These are phyloP conservation scores for Thymus mandschuricus DNA, from an alignment of 257 asterid genomes.

Conservation along the genomic window DNA sequence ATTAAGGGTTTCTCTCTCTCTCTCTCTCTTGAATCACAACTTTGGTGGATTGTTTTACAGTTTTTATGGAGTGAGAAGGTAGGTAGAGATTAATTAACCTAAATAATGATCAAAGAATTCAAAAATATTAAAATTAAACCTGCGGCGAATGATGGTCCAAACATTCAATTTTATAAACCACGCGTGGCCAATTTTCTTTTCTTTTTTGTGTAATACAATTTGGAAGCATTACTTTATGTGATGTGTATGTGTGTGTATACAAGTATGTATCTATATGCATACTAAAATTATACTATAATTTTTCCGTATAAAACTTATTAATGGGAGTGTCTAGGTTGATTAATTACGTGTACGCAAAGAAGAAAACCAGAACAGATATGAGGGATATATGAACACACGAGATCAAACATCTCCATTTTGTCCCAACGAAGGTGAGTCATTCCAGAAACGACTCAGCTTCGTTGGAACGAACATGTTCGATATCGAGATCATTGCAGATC, in stretches of 20 bases:
- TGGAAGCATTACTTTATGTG: background rate
- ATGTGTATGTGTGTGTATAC: too few relatives aligned
- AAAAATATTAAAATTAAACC: background rate
- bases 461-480: too few relatives aligned
- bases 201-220: background rate
- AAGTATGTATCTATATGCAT: background rate
- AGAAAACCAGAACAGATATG: background rate
- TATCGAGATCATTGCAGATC: background rate
- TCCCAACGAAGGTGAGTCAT: background rate
- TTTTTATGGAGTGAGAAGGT: background rate
- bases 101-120: background rate
- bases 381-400: background rate
- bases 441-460: too few relatives aligned
- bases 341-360: constrained; percentile 3
- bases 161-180: background rate
- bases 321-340: background rate
- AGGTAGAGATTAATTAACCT: background rate
- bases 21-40: background rate
- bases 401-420: background rate
- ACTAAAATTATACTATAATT: background rate
- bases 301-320: background rate
- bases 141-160: constrained; percentile 3
- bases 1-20: background rate
- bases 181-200: background rate
- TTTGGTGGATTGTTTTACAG: background rate